Percentiles rank a stretch among this genome's conserved stretches.
These are phyloP conservation scores for Aspergillus uvarum DNA, from an alignment of 2,329 filamentous ascomycete genomes.

Conservation along the genomic window DNA sequence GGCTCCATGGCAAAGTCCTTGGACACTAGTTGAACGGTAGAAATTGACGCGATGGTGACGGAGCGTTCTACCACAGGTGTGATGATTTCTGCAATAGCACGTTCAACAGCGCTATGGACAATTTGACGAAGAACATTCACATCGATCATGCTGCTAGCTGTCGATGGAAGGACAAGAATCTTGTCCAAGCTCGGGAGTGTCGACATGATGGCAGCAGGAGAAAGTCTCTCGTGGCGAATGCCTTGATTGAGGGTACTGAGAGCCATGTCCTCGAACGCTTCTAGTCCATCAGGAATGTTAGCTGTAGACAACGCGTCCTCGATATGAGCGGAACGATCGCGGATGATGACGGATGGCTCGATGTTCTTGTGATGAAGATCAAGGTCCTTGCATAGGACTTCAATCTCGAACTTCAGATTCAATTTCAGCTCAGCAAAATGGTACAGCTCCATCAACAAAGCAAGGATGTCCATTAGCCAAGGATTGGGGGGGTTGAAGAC, in stretches of 20 bases:
- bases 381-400: constrained; percentile 91
- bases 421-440: constrained; percentile 90
- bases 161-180: constrained; percentile 73
- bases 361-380: constrained; percentile 90
- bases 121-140: constrained; percentile 67
- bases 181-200: constrained; percentile 81
- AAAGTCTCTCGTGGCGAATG: constrained; percentile 69
- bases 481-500: constrained; percentile 95
- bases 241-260: constrained; percentile 70
- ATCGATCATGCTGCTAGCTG: constrained; percentile 74
- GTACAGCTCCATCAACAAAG: constrained; percentile 88
- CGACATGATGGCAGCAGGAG: constrained; percentile 73
- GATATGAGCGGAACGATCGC: constrained; percentile 69
- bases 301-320: constrained; percentile 54
- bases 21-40: constrained; percentile 88
- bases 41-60: constrained; percentile 96
- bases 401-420: constrained; percentile 97
- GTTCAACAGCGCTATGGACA: constrained; percentile 79
- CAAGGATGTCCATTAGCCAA: constrained; percentile 95
- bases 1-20: constrained; percentile 96
- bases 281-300: constrained; percentile 66
- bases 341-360: constrained; percentile 81
- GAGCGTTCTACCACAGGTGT: constrained; percentile 96
- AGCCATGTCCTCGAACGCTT: constrained; percentile 79
- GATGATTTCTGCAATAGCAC: constrained; percentile 93